These are phyloP conservation scores for Apophysomyces sp. DNA, from an alignment of 371 early-diverging fungal species.

Conservation along the genomic window DNA sequence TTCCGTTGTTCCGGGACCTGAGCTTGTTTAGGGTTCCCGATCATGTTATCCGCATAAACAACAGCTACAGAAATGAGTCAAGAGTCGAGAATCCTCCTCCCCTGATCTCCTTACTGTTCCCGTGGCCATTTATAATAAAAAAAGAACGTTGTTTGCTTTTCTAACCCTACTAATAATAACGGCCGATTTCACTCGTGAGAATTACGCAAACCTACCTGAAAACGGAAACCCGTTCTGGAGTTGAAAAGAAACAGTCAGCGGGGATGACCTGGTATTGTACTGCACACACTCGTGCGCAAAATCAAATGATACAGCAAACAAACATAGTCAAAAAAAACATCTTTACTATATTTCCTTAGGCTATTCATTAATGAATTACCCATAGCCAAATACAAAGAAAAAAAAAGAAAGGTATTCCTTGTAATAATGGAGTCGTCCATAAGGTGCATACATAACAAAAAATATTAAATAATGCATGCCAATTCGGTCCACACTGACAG, in stretches of 20 bases:
- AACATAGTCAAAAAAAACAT: not conserved
- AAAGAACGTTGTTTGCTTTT: not conserved
- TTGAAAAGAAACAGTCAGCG: not conserved
- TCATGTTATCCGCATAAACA: conserved; percentile 7
- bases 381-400: too few relatives aligned
- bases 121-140: not conserved
- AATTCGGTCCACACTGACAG: not conserved
- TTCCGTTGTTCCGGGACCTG: conserved; percentile 1
- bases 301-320: not conserved
- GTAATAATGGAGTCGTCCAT: too few relatives aligned
- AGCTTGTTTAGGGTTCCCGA: conserved; percentile 4
- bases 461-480: not conserved
- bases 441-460: too few relatives aligned
- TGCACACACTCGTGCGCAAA: not conserved
- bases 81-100: conserved; percentile 5
- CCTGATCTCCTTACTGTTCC: conserved; percentile 26
- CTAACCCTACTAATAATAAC: conserved; percentile 1
- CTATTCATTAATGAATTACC: too few relatives aligned
- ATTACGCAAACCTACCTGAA: not conserved
- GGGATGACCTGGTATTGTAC: not conserved
- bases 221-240: not conserved
- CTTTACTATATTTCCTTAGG: too few relatives aligned
- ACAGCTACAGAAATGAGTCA: not conserved
- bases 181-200: not conserved
- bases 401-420: not conserved